phyloP scores from a whole-genome alignment of 768 basidiomycete genomes.

The Pleurotus djamor region DNA sequence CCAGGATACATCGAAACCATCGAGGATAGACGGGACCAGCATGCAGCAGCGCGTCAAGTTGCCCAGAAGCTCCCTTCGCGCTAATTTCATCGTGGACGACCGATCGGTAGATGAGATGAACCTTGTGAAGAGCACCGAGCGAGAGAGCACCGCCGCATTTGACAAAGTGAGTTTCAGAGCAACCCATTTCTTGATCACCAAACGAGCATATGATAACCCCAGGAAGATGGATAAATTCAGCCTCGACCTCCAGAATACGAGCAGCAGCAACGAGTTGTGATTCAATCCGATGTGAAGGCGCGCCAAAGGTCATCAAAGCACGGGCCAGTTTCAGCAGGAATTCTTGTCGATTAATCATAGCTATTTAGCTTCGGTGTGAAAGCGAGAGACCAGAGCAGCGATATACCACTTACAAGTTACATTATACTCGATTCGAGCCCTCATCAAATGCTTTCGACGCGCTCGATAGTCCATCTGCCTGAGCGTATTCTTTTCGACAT shows the following conservation, averaged over 20 bases:
- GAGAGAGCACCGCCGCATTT: constrained; percentile 76
- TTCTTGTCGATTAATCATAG: constrained; percentile 77
- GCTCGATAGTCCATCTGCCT: constrained; percentile 66
- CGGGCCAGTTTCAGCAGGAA: constrained; percentile 86
- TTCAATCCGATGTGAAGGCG: constrained; percentile 92
- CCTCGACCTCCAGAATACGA: constrained; percentile 85
- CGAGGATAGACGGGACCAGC: constrained; percentile 64
- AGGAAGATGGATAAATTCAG: constrained; percentile 87
- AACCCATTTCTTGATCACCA: constrained; percentile 86
- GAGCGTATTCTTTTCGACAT: constrained; percentile 58
- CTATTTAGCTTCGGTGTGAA: constrained; percentile 28
- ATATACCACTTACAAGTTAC: constrained; percentile 50
- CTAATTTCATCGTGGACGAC: constrained; percentile 94
- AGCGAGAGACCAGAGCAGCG: background rate
- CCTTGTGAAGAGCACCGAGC: constrained; percentile 81
- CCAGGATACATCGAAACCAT: constrained; percentile 60
- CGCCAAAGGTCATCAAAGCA: constrained; percentile 88
- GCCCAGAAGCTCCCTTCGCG: constrained; percentile 68
- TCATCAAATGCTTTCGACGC: constrained; percentile 63
- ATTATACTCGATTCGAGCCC: constrained; percentile 72
- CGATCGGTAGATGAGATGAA: constrained; percentile 80
- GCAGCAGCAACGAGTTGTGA: constrained; percentile 89
- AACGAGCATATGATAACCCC: constrained; percentile 85
- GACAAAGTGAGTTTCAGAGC: constrained; percentile 87
- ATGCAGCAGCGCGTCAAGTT: constrained; percentile 61